phyloP scores from a whole-genome alignment of 805 yeast species.

The Teunomyces lycoperdinae region DNA sequence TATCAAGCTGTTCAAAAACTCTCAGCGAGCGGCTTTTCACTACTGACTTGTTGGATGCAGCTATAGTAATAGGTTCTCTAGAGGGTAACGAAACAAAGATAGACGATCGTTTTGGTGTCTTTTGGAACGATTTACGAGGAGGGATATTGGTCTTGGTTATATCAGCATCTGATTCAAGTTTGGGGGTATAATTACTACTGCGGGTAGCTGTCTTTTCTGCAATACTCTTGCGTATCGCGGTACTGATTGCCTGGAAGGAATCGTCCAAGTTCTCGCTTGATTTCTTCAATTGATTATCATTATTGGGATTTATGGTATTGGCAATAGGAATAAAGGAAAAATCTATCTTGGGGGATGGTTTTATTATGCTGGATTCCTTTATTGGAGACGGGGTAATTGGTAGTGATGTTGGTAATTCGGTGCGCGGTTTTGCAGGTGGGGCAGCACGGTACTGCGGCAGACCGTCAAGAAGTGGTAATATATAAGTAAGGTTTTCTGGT shows the following conservation, averaged over 20 bases:
- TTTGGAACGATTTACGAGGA: constrained; percentile 9
- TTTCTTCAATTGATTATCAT: constrained; percentile 2
- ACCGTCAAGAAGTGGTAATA: constrained; percentile 2
- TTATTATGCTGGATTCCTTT: not conserved
- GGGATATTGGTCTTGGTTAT: not conserved
- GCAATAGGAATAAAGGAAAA: constrained; percentile 23
- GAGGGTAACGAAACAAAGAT: constrained; percentile 37
- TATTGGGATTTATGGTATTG: constrained; percentile 11
- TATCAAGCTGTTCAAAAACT: constrained; percentile 13
- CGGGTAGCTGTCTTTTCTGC: constrained; percentile 27
- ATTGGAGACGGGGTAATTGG: constrained; percentile 6
- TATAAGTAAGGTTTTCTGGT: constrained; percentile 5
- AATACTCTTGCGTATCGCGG: constrained; percentile 45
- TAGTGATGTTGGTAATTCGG: not conserved
- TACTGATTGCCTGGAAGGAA: constrained; percentile 48
- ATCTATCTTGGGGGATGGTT: constrained; percentile 17
- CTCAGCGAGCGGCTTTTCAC: constrained; percentile 16
- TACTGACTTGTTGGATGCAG: constrained; percentile 5
- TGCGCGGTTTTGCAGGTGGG: not conserved
- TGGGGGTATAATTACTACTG: not conserved
- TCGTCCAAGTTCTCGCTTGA: constrained; percentile 22
- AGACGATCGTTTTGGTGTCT: constrained; percentile 32
- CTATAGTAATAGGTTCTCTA: constrained; percentile 33
- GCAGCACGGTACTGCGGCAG: constrained; percentile 1
- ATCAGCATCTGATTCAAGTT: not conserved